Evolutionary conservation across 805 yeast species (phyloP).

Genomic region (Sugiyamaella marilandica): DNA sequence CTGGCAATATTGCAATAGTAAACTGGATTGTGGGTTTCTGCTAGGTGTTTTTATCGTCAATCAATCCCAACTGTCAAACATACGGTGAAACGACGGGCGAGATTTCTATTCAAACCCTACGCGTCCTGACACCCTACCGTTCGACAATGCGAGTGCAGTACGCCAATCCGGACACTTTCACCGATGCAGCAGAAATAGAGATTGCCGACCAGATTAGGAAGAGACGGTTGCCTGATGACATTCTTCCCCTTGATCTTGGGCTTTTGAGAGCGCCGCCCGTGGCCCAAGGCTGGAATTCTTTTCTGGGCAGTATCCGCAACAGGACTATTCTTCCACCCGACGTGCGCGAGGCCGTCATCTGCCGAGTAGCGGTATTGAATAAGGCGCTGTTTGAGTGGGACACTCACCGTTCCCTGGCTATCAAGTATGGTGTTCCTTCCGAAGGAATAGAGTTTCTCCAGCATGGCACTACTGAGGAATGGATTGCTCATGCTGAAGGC

Average conservation of each 20-base stretch:
- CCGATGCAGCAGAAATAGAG: background rate
- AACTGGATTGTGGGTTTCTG: no score
- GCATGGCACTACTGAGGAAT: background rate
- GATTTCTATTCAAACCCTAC: no score
- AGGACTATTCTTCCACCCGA: constrained; percentile 1
- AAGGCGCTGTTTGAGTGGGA: constrained; percentile 12
- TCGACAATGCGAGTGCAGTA: background rate
- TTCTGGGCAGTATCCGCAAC: constrained; percentile 7
- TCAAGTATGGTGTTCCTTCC: background rate
- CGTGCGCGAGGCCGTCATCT: constrained; percentile 8
- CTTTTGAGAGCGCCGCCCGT: constrained; percentile 5
- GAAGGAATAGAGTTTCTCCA: background rate
- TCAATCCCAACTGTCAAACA: no score
- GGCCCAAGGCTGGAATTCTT: constrained; percentile 10
- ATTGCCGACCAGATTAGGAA: constrained; percentile 2
- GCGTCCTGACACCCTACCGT: no score
- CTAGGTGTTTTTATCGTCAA: no score
- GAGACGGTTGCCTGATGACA: constrained; percentile 2
- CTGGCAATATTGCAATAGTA: no score
- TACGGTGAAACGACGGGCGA: no score
- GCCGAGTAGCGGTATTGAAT: constrained; percentile 10
- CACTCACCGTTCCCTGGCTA: constrained; percentile 1
- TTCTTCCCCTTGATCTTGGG: constrained; percentile 8
- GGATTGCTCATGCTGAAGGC: background rate
- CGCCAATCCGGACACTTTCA: background rate